Evolutionary conservation across 116 monocot species (phyloP).

Genomic region (Zostera marina): DNA sequence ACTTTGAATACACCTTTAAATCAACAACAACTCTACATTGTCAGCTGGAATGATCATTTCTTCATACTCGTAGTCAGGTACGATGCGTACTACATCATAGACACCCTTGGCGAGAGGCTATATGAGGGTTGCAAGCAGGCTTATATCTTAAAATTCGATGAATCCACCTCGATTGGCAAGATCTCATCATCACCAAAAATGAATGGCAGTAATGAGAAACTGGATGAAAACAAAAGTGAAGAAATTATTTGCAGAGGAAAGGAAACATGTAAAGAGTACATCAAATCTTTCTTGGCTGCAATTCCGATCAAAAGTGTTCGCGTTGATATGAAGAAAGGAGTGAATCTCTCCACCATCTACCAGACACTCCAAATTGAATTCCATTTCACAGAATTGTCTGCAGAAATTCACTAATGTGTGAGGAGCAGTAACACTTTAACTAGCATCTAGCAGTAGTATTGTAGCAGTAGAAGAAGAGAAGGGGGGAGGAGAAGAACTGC

Average conservation of each 20-base stretch:
- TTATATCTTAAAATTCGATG: conserved; percentile 81
- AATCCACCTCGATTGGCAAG: conserved; percentile 26
- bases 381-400: conserved; percentile 20
- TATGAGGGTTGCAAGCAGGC: conserved; percentile 73
- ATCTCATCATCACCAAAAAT: neutral
- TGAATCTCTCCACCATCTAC: conserved; percentile 35
- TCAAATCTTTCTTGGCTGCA: conserved; percentile 88
- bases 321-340: conserved; percentile 67
- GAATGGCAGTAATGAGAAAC: too few relatives aligned
- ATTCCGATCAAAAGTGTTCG: conserved; percentile 70
- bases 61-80: conserved; percentile 63
- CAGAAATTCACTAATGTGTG: neutral
- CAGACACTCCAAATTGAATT: conserved; percentile 69
- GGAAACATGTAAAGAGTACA: conserved; percentile 83
- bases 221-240: conserved; percentile 7
- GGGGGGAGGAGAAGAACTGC: neutral
- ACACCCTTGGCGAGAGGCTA: conserved; percentile 87
- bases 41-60: conserved; percentile 96
- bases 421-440: neutral
- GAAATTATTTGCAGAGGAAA: conserved; percentile 51
- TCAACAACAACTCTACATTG: conserved; percentile 36
- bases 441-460: neutral
- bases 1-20: conserved; percentile 4
- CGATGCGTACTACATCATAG: conserved; percentile 77
- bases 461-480: neutral